These are phyloP conservation scores for Diplodia seriata DNA, from an alignment of 2,329 filamentous ascomycete species.

Conservation along the genomic window DNA sequence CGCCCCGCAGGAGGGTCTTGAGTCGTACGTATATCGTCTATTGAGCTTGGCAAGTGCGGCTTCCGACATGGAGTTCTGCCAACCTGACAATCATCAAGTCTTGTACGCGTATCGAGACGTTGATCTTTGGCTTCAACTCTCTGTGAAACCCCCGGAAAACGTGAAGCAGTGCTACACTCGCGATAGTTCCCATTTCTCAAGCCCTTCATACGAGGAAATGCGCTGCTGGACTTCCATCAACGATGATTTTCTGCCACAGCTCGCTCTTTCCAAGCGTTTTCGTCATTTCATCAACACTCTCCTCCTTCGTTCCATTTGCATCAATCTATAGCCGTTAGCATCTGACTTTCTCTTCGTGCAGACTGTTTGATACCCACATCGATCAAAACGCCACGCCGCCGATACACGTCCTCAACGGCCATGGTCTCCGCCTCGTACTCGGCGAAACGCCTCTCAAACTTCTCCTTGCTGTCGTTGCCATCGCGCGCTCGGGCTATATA, in stretches of 20 bases:
- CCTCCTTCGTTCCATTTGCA: constrained; percentile 19
- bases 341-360: background rate
- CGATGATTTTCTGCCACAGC: background rate
- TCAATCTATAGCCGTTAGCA: background rate
- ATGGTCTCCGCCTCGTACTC: constrained; percentile 11
- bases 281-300: background rate
- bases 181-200: background rate
- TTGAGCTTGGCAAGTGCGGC: too few relatives aligned
- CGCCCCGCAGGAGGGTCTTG: too few relatives aligned
- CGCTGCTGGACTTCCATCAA: background rate
- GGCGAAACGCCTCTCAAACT: constrained; percentile 15
- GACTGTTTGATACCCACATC: background rate
- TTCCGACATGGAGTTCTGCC: too few relatives aligned
- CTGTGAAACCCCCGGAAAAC: too few relatives aligned
- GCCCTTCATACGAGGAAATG: background rate
- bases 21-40: too few relatives aligned
- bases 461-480: constrained; percentile 16
- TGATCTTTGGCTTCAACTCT: too few relatives aligned
- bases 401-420: constrained; percentile 4
- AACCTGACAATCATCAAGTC: too few relatives aligned
- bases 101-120: too few relatives aligned
- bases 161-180: too few relatives aligned
- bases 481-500: background rate
- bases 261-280: background rate
- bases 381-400: background rate